Evolutionary conservation across 2,329 filamentous ascomycete species (phyloP).

Genomic region (Onygena corvina): DNA sequence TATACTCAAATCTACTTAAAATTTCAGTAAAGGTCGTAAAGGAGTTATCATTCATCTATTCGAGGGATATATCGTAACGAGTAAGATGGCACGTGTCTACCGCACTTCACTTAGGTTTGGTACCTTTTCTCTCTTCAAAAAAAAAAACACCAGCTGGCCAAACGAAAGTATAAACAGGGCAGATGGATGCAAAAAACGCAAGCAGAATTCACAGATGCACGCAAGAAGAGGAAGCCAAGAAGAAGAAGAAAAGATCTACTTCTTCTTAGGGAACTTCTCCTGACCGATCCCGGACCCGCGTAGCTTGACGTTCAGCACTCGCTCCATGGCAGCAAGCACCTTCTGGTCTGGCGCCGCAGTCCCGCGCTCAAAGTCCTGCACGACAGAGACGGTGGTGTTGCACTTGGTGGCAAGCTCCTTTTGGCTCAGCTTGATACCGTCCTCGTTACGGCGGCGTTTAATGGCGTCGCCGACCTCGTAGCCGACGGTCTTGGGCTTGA

Average conservation of each 20-base stretch:
- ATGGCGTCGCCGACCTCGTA: constrained; percentile 72
- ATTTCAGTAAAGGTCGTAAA: no score
- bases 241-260: constrained; percentile 5
- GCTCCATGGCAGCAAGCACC: constrained; percentile 64
- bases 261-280: constrained; percentile 68
- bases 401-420: constrained; percentile 75
- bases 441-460: constrained; percentile 61
- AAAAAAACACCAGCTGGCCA: constrained; percentile 1
- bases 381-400: constrained; percentile 68
- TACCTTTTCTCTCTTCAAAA: background rate
- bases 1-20: no score
- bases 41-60: constrained; percentile 1
- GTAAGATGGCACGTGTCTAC: background rate
- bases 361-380: constrained; percentile 78
- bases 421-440: constrained; percentile 92
- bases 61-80: background rate
- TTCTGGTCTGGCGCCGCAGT: constrained; percentile 71
- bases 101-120: no score
- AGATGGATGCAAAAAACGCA: no score
- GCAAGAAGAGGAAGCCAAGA: background rate
- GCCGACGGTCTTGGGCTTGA: constrained; percentile 89
- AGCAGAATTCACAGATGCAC: background rate
- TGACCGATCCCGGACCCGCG: constrained; percentile 73
- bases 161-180: background rate
- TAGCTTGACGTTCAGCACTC: constrained; percentile 76